These are phyloP conservation scores for Penicillium sp. DNA, from an alignment of 2,329 filamentous ascomycete genomes.

Conservation along the genomic window DNA sequence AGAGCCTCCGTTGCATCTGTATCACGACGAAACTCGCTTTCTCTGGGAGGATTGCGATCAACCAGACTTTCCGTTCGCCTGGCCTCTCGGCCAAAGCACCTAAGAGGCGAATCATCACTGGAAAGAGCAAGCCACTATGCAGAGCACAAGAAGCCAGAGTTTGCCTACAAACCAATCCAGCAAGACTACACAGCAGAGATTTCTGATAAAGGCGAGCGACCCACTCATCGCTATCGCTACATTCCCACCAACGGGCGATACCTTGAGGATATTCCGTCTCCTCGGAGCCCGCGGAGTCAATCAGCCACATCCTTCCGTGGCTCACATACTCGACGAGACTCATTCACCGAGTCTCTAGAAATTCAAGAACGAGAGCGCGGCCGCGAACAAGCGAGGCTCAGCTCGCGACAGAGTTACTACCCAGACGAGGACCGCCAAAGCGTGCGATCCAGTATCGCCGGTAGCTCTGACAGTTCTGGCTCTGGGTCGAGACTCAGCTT, in stretches of 20 bases:
- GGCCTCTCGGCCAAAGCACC: constrained; percentile 31
- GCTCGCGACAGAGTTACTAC: constrained; percentile 7
- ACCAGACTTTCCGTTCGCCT: constrained; percentile 40
- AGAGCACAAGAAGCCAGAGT: constrained; percentile 30
- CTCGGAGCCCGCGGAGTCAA: constrained; percentile 23
- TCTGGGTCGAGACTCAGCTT: constrained; percentile 18
- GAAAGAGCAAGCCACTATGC: constrained; percentile 18
- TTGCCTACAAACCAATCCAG: constrained; percentile 43
- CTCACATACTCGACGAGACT: constrained; percentile 20
- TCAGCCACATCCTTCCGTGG: constrained; percentile 23
- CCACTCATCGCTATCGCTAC: constrained; percentile 39
- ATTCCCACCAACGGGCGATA: constrained; percentile 40
- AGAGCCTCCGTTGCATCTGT: constrained; percentile 2
- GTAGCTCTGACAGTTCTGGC: constrained; percentile 16
- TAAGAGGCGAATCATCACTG: constrained; percentile 18
- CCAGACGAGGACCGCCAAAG: constrained; percentile 26
- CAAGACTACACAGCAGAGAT: constrained; percentile 42
- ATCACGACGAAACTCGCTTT: constrained; percentile 30
- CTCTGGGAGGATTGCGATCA: constrained; percentile 32
- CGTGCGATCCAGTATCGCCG: constrained; percentile 19
- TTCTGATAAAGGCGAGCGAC: constrained; percentile 26
- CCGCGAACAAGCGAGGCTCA: constrained; percentile 7
- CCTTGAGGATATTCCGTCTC: constrained; percentile 28
- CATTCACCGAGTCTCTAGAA: constrained; percentile 18
- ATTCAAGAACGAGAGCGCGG: constrained; percentile 9